Base-by-base conservation (phyloP, 495 filamentous ascomycete species). In the Xeromyces bisporus region DNA sequence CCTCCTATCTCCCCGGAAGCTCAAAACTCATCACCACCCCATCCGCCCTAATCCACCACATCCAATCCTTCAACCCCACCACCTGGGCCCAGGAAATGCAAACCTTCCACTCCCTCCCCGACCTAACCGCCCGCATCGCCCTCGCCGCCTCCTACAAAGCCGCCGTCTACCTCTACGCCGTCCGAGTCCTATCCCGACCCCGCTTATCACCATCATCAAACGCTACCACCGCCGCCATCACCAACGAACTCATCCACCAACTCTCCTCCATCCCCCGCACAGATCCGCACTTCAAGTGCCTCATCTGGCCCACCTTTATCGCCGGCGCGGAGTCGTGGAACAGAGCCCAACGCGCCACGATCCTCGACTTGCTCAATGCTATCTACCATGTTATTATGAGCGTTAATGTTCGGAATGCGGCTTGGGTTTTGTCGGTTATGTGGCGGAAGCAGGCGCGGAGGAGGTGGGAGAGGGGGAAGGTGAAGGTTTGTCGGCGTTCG, bases 261-360 rank as follows among this genome's bases (percentile, higher is more conserved):
- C 47, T 64, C 15, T 47, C 48, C 10, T 47, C 53, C 7, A 48
- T 59, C 27, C 52, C 51, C 2, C 18, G 33, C 29, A 46, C 55
- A 0, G 60, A 64, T 18, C 46, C 53, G 7, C 60, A 64, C 34
- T 62, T 62, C 47, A 64, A 64, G 41, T 62, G 60, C 31, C 53
- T 60, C 18, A 62, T 64, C 13, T 64, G 60, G 60, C 57, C 57
- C 0, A 53, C 60, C 2, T 64, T 64, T 41, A 64, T 64, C 28
- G 57, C 57, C 2, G 60, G 60, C 30, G 60, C 56, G 2, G 60
- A 64, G 31, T 59, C 54, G 25, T 47, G 43, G 7, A 46, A 54
- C 7, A 31, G 49, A 8, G 42, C 48, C 11, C 52, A 57, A 15
- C 52, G 60, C 0, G 39, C 47, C 0, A 38, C 56, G 10, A 42